Base-by-base conservation (phyloP, 2,329 filamentous ascomycete species). In the Colletotrichum incanum region DNA sequence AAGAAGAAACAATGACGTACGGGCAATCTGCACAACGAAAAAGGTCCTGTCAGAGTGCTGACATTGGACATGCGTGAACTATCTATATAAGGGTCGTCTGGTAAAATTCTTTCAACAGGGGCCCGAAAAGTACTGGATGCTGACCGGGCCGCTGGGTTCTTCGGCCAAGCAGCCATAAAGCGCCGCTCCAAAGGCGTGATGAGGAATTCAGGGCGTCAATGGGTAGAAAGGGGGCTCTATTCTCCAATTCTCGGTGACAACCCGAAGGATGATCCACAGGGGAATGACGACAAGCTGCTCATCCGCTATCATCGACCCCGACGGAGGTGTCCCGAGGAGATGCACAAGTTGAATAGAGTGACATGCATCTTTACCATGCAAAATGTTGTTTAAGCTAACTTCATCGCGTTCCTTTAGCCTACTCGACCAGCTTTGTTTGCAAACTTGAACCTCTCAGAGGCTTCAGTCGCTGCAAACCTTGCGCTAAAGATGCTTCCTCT, bases 221-320 rank as follows among this genome's bases (percentile, higher is more conserved):
- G 31, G 65, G 52, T 23, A 59, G 65, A 23, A 26, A 66, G 31
- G 56, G 50, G 23, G 34, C 16, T 47, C 23, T 5, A 6, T 28
- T 52, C 65, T 39, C 65, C 69, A 55, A 31, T 54, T 63, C 67
- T 68, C 56, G 39, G 65, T 43, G 50, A 64, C 43, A 54, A 28
- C 14, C 49, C 49, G 34, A 64, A 43, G n/a, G 37, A 41, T 14
- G 61, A 41, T 64, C 49, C 61, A 55, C 37, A 52, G 18, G n/a
- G 3, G 18, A 37, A 64, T 55, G 61, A 54, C 49, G 49, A 45
- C 37, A 64, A 20, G 47, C 47, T 23, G 26, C 61, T 41, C 37
- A 34, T 11, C 26, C 49, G 18, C 37, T n/a, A 26, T 41, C 16
- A 23, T 26, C 23, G 49, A 23, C 37, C 18, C 37, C 11, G 37